phyloP scores from a whole-genome alignment of 371 early-diverging fungal species.

The Mortierella sp. region DNA sequence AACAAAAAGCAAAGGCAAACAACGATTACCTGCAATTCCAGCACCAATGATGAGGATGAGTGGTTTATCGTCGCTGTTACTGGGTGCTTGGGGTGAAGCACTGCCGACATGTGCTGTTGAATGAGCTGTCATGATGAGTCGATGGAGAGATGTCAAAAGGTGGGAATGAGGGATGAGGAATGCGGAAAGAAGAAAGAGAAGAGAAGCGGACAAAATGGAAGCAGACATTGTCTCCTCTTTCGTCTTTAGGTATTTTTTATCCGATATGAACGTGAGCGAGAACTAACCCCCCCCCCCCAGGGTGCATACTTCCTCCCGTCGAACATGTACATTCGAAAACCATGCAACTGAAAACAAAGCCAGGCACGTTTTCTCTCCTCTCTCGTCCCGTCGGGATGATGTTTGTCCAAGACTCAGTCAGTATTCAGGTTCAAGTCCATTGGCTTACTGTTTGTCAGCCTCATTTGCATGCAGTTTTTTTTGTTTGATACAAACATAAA shows the following conservation, averaged over 20 bases:
- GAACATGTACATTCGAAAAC: too few relatives aligned
- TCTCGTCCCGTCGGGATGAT: neutral
- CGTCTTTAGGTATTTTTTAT: too few relatives aligned
- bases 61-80: neutral
- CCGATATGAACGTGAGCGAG: too few relatives aligned
- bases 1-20: neutral
- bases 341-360: too few relatives aligned
- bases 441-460: neutral
- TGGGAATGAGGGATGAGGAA: neutral
- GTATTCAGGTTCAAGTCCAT: neutral
- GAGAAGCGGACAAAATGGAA: neutral
- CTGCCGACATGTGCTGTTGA: neutral
- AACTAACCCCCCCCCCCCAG: too few relatives aligned
- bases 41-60: constrained; percentile 7
- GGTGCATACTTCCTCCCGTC: too few relatives aligned
- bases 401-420: neutral
- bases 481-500: neutral
- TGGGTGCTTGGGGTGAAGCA: neutral
- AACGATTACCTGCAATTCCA: constrained; percentile 2
- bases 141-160: neutral
- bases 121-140: neutral
- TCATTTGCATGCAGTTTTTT: neutral
- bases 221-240: too few relatives aligned
- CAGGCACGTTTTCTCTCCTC: neutral
- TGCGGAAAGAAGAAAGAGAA: neutral